phyloP scores from a whole-genome alignment of 768 basidiomycete genomes.

The Lactarius hatsudake region DNA sequence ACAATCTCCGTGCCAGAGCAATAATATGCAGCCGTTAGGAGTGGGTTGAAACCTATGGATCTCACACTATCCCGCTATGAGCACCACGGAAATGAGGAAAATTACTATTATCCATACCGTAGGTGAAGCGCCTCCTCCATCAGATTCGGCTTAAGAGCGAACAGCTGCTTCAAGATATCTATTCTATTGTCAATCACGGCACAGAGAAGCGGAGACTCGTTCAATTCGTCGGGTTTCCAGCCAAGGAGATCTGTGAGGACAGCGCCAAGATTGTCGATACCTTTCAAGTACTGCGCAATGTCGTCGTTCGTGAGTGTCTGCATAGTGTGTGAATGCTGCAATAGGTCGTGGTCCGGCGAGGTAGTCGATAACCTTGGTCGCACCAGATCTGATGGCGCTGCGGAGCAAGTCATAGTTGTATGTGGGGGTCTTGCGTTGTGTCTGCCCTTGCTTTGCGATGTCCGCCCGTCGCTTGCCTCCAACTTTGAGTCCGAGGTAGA shows the following conservation, averaged over 20 bases:
- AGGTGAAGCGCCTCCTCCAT: constrained; percentile 43
- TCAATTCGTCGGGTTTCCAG: constrained; percentile 45
- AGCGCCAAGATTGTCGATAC: constrained; percentile 40
- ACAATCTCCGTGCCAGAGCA: constrained; percentile 37
- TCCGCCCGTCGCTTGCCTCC: constrained; percentile 61
- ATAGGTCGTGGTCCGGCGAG: constrained; percentile 46
- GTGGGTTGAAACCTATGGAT: constrained; percentile 44
- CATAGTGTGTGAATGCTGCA: constrained; percentile 51
- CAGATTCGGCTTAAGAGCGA: constrained; percentile 41
- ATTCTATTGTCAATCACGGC: constrained; percentile 40
- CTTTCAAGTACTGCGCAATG: constrained; percentile 43
- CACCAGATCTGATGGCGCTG: constrained; percentile 1
- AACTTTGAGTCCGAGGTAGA: constrained; percentile 59
- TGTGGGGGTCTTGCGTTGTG: not conserved
- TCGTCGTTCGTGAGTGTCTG: constrained; percentile 42
- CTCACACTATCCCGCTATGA: constrained; percentile 40
- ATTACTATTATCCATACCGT: constrained; percentile 36
- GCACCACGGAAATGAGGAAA: not conserved
- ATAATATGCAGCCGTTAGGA: constrained; percentile 42
- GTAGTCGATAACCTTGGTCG: constrained; percentile 43
- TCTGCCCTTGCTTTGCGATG: constrained; percentile 37
- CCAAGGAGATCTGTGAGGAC: constrained; percentile 50
- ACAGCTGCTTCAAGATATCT: constrained; percentile 44
- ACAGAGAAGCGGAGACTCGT: constrained; percentile 52
- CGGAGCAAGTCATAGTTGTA: constrained; percentile 16